Evolutionary conservation across 2,329 filamentous ascomycete species (phyloP), one percentile per base, ranked within the genome.

Genomic region (Claviceps africana): DNA sequence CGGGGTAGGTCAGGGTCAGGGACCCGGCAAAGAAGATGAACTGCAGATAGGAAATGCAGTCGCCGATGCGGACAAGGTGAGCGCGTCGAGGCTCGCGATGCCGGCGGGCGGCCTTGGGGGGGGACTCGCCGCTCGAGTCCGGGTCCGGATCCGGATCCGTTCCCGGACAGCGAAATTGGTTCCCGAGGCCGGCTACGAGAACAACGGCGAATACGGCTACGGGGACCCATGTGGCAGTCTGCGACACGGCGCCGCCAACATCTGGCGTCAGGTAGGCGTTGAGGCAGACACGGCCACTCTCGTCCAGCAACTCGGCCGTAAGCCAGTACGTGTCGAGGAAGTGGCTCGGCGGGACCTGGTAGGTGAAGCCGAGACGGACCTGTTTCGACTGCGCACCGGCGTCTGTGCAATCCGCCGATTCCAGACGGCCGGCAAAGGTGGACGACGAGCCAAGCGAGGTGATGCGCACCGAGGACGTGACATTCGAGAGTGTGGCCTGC

Each of bases 1-100:
- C 85, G 0, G 85, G 85, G 57, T 88, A 88, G 44, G 78, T 75
- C 50, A 89, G 66, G n/a, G 78, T 84, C 47, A 89, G 70, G 15
- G 79, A 78, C 4, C 83, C 84, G 0, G 83, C 81, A 54, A 89
- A 70, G 46, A 88, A 82, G 48, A 85, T 73, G 61, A 87, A 88
- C 60, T 89, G 85, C 13, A 89, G 77, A 62, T 88, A 88, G 59
- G 86, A 81, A 37, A 89, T 69, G 60, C 84, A 88, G 61, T 88
- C 58, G 13, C 60, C 61, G 2, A 65, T 60, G 39, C 48, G 48
- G 21, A 50, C 11, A n/a, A 50, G 33, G 39, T 50, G 48, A 9
- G 39, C 15, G 19, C 40, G 48, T 37, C 39, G 13, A n/a, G 28
- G 48, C 21, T 50, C 48, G 10, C 7, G 25, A 25, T n/a, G n/a